Conservation (phyloP, 148 eudicot genomes). For the Dysphania ambrosioides region DNA sequence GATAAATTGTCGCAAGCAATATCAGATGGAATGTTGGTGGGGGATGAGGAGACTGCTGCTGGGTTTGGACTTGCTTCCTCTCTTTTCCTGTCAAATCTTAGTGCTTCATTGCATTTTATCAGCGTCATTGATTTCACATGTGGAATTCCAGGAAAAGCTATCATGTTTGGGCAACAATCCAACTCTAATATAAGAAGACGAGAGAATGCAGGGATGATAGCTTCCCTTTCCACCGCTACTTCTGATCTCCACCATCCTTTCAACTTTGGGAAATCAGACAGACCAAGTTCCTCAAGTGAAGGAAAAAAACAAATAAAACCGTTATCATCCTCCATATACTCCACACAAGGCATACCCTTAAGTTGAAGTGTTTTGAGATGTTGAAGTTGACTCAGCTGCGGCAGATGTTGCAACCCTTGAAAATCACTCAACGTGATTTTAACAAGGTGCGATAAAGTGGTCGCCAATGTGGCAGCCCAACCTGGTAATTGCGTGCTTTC, state of each 20-base stretch:
- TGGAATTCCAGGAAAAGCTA: constrained; percentile 5
- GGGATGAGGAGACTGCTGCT: too few species aligned
- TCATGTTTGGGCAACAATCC: constrained; percentile 2
- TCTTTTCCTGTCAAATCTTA: not conserved
- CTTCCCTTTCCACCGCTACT: not conserved
- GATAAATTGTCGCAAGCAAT: too few species aligned
- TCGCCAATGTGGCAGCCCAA: constrained; percentile 1
- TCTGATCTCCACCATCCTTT: constrained; percentile 7
- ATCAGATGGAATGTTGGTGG: too few species aligned
- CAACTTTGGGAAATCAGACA: constrained; percentile 4
- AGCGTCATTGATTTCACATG: not conserved
- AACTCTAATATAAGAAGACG: not conserved
- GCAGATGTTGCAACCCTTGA: not conserved
- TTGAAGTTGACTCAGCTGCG: constrained; percentile 3
- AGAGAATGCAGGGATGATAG: constrained; percentile 8
- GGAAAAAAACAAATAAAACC: not conserved
- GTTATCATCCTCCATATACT: not conserved
- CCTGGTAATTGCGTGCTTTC: not conserved
- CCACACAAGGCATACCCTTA: not conserved
- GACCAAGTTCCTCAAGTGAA: constrained; percentile 10
- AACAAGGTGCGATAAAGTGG: constrained; percentile 6
- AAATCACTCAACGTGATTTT: not conserved
- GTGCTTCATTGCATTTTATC: not conserved
- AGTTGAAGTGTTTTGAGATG: constrained; percentile 15
- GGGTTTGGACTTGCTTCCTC: not conserved